Evolutionary conservation across 2,329 filamentous ascomycete genomes (phyloP).

Genomic region (Lecanoromycetidae sp.): DNA sequence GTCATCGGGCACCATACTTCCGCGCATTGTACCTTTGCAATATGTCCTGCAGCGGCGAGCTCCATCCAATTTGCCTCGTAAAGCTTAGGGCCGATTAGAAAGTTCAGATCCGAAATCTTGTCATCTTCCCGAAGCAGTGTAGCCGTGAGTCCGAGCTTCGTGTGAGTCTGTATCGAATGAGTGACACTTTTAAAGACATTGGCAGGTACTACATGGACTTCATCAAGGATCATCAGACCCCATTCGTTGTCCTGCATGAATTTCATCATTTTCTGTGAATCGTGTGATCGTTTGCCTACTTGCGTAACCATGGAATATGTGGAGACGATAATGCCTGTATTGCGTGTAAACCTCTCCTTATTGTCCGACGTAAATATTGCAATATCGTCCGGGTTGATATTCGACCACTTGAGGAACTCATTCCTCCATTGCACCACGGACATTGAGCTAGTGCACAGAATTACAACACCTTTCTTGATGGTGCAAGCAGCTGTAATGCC

Average conservation of each 20-base stretch:
- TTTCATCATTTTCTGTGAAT: slow-evolving; percentile 95
- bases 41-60: slow-evolving; percentile 89
- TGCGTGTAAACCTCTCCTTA: slow-evolving; percentile 73
- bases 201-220: slow-evolving; percentile 94
- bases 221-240: slow-evolving; percentile 93
- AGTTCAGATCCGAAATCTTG: slow-evolving; percentile 95
- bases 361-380: slow-evolving; percentile 90
- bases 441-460: slow-evolving; percentile 95
- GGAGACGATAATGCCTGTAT: slow-evolving; percentile 90
- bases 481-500: slow-evolving; percentile 98
- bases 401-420: slow-evolving; percentile 98
- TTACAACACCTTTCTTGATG: slow-evolving; percentile 90
- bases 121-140: slow-evolving; percentile 93
- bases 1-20: slow-evolving; percentile 99
- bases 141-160: slow-evolving; percentile 86
- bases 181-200: slow-evolving; percentile 94
- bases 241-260: slow-evolving; percentile 83
- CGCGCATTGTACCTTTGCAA: slow-evolving; percentile 91
- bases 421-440: slow-evolving; percentile 93
- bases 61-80: slow-evolving; percentile 99
- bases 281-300: slow-evolving; percentile 72
- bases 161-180: slow-evolving; percentile 83
- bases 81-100: slow-evolving; percentile 90
- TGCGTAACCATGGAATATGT: slow-evolving; percentile 99
- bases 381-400: slow-evolving; percentile 86